A percentile compares a stretch with the other conserved stretches of the same genome.
phyloP scores from a whole-genome alignment of 2,329 filamentous ascomycete species.

The Lasiodiplodia sp. region DNA sequence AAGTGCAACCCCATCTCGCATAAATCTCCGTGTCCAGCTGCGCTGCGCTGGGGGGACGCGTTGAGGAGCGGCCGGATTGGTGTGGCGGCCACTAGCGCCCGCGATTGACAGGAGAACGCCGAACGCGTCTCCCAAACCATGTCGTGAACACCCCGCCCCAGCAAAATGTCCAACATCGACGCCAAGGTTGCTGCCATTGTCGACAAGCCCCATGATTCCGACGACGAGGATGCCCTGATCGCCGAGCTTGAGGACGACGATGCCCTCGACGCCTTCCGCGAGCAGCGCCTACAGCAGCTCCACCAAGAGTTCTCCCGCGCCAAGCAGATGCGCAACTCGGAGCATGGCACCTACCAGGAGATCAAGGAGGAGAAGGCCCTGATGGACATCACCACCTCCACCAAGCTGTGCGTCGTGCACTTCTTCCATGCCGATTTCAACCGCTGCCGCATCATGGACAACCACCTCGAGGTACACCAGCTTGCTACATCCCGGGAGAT shows the following conservation, averaged over 20 bases:
- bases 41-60: too few species aligned
- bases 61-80: neutral
- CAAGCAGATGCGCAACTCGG: conserved; percentile 58
- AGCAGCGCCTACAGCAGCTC: conserved; percentile 64
- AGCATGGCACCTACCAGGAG: conserved; percentile 62
- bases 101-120: conserved; percentile 19
- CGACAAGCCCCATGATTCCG: conserved; percentile 56
- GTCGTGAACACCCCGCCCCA: conserved; percentile 9
- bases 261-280: conserved; percentile 61
- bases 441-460: conserved; percentile 68
- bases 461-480: conserved; percentile 56
- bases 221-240: conserved; percentile 68
- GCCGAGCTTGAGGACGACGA: conserved; percentile 64
- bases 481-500: neutral
- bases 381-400: conserved; percentile 66
- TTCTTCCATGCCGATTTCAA: conserved; percentile 71
- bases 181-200: conserved; percentile 59
- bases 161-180: conserved; percentile 50
- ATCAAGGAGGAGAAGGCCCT: conserved; percentile 65
- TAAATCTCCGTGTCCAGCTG: neutral
- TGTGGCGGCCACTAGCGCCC: conserved; percentile 15
- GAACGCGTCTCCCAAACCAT: neutral
- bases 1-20: neutral
- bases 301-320: conserved; percentile 63
- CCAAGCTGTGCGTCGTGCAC: conserved; percentile 65